A percentile compares a stretch with the other conserved stretches of the same genome.
Conservation (phyloP, 164 flowering plant species). For the Berberis vulgaris region DNA sequence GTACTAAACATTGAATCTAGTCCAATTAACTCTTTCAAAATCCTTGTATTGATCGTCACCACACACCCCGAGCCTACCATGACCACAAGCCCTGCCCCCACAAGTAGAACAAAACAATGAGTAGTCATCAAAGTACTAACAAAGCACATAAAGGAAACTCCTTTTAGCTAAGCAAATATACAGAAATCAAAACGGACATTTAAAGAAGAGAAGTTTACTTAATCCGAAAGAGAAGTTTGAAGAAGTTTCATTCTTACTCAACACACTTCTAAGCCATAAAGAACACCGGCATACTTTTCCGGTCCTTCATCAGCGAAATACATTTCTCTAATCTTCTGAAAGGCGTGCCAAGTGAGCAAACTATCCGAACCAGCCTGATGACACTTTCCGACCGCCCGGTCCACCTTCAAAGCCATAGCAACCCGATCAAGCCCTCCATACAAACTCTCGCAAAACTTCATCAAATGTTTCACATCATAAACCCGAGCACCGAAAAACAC, state of each 20-base stretch:
- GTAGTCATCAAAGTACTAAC: neutral
- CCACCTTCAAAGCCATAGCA: constrained; percentile 19
- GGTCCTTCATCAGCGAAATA: constrained; percentile 9
- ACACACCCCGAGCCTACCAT: too few species aligned
- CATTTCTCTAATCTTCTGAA: constrained; percentile 25
- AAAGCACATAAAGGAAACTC: neutral
- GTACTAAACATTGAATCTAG: too few species aligned
- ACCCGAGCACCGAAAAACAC: constrained; percentile 31
- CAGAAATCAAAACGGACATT: neutral
- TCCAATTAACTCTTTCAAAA: too few species aligned
- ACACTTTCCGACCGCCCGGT: constrained; percentile 37
- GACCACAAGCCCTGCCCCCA: too few species aligned
- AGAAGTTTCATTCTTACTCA: neutral
- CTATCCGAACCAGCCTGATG: constrained; percentile 70
- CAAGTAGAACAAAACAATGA: too few species aligned
- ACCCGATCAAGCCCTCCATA: constrained; percentile 45
- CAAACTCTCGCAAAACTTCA: constrained; percentile 27
- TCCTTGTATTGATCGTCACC: too few species aligned
- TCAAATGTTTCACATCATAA: constrained; percentile 49
- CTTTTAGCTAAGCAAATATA: neutral
- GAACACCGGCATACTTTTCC: constrained; percentile 20
- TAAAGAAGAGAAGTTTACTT: neutral
- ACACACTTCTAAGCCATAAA: constrained; percentile 16
- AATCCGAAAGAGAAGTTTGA: neutral
- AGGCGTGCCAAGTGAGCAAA: constrained; percentile 41